Evolutionary conservation across 768 basidiomycete species (phyloP).

Genomic region (Royoungia palumana): DNA sequence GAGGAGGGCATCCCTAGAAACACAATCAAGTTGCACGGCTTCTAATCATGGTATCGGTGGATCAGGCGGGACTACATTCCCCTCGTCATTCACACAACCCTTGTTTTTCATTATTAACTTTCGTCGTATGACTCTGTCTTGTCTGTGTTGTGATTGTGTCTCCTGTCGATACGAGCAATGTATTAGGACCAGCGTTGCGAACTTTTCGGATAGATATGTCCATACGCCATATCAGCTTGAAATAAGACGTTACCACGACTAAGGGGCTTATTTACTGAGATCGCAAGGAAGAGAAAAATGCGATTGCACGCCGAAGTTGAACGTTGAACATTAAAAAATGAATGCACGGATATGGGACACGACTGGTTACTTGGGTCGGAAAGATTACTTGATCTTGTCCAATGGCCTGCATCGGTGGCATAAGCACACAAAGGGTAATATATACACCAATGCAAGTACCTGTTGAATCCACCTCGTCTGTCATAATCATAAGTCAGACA

Average conservation of each 20-base stretch:
- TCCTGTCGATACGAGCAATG: conserved; percentile 20
- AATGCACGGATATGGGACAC: conserved; percentile 4
- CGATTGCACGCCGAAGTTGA: conserved; percentile 8
- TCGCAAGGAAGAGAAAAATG: background rate
- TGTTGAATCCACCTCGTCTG: conserved; percentile 84
- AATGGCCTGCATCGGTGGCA: conserved; percentile 57
- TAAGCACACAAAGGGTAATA: conserved; percentile 10
- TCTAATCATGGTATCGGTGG: conserved; percentile 44
- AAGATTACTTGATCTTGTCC: conserved; percentile 85
- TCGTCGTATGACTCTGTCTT: conserved; percentile 16
- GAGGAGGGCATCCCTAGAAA: conserved; percentile 75
- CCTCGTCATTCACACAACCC: conserved; percentile 10
- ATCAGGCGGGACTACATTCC: background rate
- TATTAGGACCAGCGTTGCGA: conserved; percentile 24
- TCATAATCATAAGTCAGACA: conserved; percentile 14
- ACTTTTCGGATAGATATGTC: conserved; percentile 23
- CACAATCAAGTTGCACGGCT: conserved; percentile 86
- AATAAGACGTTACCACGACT: background rate
- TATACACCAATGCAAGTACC: conserved; percentile 37
- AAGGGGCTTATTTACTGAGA: background rate
- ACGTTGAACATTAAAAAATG: too few relatives aligned
- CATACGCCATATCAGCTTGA: background rate
- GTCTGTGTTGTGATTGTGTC: conserved; percentile 16
- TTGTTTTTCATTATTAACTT: conserved; percentile 8
- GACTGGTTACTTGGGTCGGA: conserved; percentile 12